Conservation (phyloP, 169 alveolate species). For the Babesia microti region DNA sequence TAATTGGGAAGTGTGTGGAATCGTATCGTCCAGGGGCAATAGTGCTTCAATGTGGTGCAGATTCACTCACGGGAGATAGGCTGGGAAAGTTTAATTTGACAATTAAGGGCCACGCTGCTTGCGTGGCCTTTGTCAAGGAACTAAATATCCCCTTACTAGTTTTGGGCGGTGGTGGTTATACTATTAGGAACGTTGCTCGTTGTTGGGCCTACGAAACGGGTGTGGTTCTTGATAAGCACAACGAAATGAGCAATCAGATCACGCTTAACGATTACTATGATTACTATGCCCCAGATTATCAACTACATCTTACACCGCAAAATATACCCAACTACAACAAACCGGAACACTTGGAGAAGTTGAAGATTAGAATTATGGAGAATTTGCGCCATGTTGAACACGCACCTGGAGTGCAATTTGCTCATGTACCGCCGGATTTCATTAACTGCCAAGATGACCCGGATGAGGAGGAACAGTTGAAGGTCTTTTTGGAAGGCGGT, state of each 20-base stretch:
- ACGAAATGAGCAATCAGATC: constrained; percentile 79
- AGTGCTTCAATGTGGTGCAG: constrained; percentile 98
- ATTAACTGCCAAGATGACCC: constrained; percentile 62
- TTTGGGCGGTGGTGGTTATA: constrained; percentile 98
- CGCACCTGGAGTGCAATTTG: constrained; percentile 87
- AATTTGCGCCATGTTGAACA: constrained; percentile 85
- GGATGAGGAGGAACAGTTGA: constrained; percentile 46
- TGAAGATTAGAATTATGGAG: constrained; percentile 78
- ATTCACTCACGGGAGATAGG: constrained; percentile 89
- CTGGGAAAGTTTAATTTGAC: constrained; percentile 94
- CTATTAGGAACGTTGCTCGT: constrained; percentile 95
- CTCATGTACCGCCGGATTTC: constrained; percentile 79
- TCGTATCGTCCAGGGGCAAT: constrained; percentile 93
- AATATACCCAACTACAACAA: constrained; percentile 84
- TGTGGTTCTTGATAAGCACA: constrained; percentile 75
- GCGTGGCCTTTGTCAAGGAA: constrained; percentile 83
- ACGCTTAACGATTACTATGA: constrained; percentile 90
- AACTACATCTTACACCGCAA: constrained; percentile 84
- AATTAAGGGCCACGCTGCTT: constrained; percentile 95
- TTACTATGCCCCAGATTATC: constrained; percentile 91
- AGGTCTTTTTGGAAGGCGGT: constrained; percentile 57
- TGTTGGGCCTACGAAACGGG: constrained; percentile 99
- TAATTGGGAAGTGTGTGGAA: constrained; percentile 86
- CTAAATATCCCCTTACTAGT: constrained; percentile 85
- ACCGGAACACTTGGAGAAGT: constrained; percentile 84